Evolutionary conservation across 2,329 filamentous ascomycete species (phyloP).

Genomic region (Aspergillus pseudoglaucus): DNA sequence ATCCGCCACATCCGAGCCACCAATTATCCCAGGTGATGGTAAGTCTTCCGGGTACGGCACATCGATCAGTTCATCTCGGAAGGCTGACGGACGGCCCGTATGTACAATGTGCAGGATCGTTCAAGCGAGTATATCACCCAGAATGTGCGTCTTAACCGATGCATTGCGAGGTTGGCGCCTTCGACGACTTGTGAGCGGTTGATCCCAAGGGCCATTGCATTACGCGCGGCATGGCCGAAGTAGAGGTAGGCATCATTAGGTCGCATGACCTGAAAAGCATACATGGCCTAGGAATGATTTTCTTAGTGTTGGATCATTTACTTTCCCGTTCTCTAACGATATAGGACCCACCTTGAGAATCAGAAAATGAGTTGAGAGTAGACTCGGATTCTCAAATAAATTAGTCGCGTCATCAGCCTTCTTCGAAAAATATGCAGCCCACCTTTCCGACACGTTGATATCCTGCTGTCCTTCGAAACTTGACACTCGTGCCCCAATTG

Average conservation of each 20-base stretch:
- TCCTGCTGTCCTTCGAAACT: background rate
- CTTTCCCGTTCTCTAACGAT: no score
- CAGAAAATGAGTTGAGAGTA: slow-evolving; percentile 6
- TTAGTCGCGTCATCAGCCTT: slow-evolving; percentile 3
- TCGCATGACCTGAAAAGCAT: slow-evolving; percentile 11
- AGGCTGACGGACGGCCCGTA: slow-evolving; percentile 8
- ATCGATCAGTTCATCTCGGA: slow-evolving; percentile 10
- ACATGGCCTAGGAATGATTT: slow-evolving; percentile 7
- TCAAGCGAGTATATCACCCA: slow-evolving; percentile 9
- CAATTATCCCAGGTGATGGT: background rate
- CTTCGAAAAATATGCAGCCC: slow-evolving; percentile 9
- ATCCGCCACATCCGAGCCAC: background rate
- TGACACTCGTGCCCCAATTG: slow-evolving; percentile 7
- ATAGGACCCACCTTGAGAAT: slow-evolving; percentile 6
- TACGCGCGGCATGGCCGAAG: slow-evolving; percentile 10
- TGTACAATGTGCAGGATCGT: slow-evolving; percentile 8
- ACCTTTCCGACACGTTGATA: slow-evolving; percentile 1
- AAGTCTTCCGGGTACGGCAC: slow-evolving; percentile 9
- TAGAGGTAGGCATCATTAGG: slow-evolving; percentile 12
- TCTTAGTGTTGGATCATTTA: background rate
- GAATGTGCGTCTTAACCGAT: slow-evolving; percentile 8
- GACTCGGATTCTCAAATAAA: slow-evolving; percentile 9
- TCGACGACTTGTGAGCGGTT: slow-evolving; percentile 10
- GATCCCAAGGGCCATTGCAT: slow-evolving; percentile 8
- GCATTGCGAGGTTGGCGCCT: slow-evolving; percentile 5